A percentile compares a stretch with the other conserved stretches of the same genome.
Conservation (phyloP, 495 filamentous ascomycete genomes). For the Letharia columbiana region DNA sequence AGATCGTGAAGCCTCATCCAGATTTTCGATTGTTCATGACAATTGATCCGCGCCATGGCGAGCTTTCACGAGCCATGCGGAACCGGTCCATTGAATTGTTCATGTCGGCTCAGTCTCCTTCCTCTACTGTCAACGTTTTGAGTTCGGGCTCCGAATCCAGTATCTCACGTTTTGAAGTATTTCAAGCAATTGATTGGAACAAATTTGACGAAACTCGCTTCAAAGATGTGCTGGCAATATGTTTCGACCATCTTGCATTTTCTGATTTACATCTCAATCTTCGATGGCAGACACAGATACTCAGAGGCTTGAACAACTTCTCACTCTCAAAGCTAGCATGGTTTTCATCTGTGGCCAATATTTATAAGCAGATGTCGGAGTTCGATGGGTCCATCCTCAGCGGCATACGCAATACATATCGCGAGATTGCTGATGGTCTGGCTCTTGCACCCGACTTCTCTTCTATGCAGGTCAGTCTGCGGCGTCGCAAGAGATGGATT, state of each 20-base stretch:
- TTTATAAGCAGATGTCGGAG: constrained; percentile 4
- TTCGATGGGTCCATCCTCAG: constrained; percentile 14
- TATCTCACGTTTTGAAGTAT: constrained; percentile 42
- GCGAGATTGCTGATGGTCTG: not conserved
- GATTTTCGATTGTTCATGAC: constrained; percentile 91
- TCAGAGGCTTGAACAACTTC: constrained; percentile 16
- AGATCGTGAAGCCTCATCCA: constrained; percentile 71
- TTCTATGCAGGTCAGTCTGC: constrained; percentile 43
- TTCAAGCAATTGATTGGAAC: constrained; percentile 33
- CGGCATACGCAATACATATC: constrained; percentile 10
- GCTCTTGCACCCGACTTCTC: constrained; percentile 21
- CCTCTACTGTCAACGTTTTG: constrained; percentile 21
- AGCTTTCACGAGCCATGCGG: constrained; percentile 92
- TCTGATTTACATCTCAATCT: constrained; percentile 32
- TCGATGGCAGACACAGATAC: constrained; percentile 19
- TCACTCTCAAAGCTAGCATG: not conserved
- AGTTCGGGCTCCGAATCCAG: constrained; percentile 39
- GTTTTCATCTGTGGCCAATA: constrained; percentile 10
- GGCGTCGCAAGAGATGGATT: not conserved
- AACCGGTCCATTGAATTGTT: constrained; percentile 91
- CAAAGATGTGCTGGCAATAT: constrained; percentile 31
- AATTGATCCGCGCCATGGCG: constrained; percentile 85
- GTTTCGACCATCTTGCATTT: constrained; percentile 49
- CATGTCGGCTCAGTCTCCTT: constrained; percentile 39
- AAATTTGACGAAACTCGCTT: constrained; percentile 21